These are phyloP conservation scores for Pleurotus tuoliensis DNA, from an alignment of 768 basidiomycete species.

Conservation along the genomic window DNA sequence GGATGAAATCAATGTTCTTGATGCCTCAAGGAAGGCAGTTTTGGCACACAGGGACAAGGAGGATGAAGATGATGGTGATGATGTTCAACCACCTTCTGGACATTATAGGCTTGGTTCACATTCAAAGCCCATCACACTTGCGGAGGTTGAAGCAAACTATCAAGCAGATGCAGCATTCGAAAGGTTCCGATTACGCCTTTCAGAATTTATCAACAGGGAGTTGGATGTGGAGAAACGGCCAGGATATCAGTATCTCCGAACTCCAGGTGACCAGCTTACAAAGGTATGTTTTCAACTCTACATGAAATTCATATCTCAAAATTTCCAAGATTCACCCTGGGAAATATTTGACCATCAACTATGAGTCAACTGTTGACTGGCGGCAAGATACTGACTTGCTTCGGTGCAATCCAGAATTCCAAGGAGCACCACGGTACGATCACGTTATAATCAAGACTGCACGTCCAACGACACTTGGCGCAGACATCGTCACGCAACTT, in stretches of 20 bases:
- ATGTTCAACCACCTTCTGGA: not conserved
- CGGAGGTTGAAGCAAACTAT: constrained; percentile 2
- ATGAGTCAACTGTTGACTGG: constrained; percentile 26
- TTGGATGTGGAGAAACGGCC: not conserved
- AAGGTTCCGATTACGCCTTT: constrained; percentile 7
- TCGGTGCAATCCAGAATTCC: constrained; percentile 25
- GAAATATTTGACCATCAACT: constrained; percentile 19
- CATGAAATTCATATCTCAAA: constrained; percentile 2
- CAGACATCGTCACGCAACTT: constrained; percentile 16
- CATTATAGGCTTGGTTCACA: constrained; percentile 10
- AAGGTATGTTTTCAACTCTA: not conserved
- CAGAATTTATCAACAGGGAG: constrained; percentile 12
- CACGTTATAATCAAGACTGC: constrained; percentile 20
- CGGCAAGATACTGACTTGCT: constrained; percentile 21
- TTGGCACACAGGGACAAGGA: constrained; percentile 6
- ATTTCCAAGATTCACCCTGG: not conserved
- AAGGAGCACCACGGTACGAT: constrained; percentile 20
- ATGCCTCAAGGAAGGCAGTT: not conserved
- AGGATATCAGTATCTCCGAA: not conserved
- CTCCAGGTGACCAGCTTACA: not conserved
- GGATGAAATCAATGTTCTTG: not conserved
- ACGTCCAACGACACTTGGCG: not conserved
- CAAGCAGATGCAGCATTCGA: constrained; percentile 4
- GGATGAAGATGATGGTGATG: not conserved
- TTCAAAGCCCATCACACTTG: not conserved